Base-by-base conservation (phyloP, 306 rosid species). In the Cajanus cajan region DNA sequence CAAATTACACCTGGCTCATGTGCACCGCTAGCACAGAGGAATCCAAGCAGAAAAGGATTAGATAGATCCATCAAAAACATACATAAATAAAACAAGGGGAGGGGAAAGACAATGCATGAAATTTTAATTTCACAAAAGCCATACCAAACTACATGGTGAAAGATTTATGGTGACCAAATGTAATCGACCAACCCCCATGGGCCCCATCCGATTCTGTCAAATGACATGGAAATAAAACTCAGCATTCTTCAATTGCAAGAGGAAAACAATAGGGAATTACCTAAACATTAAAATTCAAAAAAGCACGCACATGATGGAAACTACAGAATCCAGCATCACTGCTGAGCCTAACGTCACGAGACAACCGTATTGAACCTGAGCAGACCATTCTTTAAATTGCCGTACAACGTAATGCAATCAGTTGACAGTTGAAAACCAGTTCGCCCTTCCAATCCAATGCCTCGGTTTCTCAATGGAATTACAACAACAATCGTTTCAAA, bases 141-240 rank as follows among this genome's bases (percentile, higher is more conserved):
- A 84, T 92, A 95, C 98, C 98, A 91, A 82, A 80, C 78, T 78
- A 65, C 84, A 78, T 2, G 91, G 87, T 28, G 91, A 82, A 78
- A 89, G 86, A 83, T 86, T 89, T 78, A 88, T 28, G 61, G 90
- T 80, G 67, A 86, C 85, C 78, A 84, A 79, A 82, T 85, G 92
- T 8, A 84, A 82, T 61, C 89, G 89, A 69, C 86, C 78, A 87
- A 84, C 88, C 72, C 82, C 86, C 73, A 48, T 86, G 63, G 61
- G 80, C 74, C 82, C 86, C 73, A 48, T 86, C 66, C 65, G 80
- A 74, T 82, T 34, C 96, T 95, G 90, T 52, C 71, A 84, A 74
- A 65, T 58, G 21, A 63, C 40, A 71, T 7, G 12, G 31, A 82
- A 78, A 77, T 10, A 15, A 84, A 83, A 33, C 36, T 82, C 82